Evolutionary conservation across 768 basidiomycete genomes (phyloP), one percentile per base, ranked within the genome.

Genomic region (Xerocomellus amylosporus): DNA sequence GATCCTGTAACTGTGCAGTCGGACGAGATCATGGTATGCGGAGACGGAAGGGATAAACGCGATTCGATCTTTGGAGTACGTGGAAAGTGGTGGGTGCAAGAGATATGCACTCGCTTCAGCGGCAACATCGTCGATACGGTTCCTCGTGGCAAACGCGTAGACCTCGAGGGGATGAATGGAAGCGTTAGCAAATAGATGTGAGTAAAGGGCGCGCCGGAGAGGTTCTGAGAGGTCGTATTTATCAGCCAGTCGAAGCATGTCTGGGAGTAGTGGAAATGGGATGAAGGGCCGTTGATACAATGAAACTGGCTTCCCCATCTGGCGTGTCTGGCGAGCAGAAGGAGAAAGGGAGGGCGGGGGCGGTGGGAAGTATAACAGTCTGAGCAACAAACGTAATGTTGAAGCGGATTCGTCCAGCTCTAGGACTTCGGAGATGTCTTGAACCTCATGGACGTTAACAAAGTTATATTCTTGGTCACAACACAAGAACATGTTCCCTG

Each of bases 401-500:
- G 73, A 69, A 19, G 79, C 73, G 13, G 77, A 66, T 65, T 89
- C 87, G 49, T 81, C 73, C 24, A 88, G 65, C 55, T 84, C 81
- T 14, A 87, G 68, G n/a, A 63, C 63, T 49, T 75, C 50, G 13
- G 69, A 63, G 40, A 38, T 17, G 34, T 69, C 70, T 44, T 69
- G 60, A 17, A 49, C 34, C 47, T 51, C 59, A n/a, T 51, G 56
- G 47, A 51, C 34, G 26, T 44, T 20, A 1, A 58, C 45, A 28
- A 60, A 45, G 46, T 38, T 30, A 46, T 56, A 49, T n/a, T 58
- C 61, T 22, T 61, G 67, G 36, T 82, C 78, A 56, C 85, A 86
- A 56, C 79, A 79, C 24, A 74, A 70, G 65, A 89, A 88, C 87
- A 89, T 88, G 63, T 86, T 78, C 26, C 77, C 87, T 88, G 65